Evolutionary conservation across 306 rosid genomes (phyloP).

Genomic region (Prunus campanulata): DNA sequence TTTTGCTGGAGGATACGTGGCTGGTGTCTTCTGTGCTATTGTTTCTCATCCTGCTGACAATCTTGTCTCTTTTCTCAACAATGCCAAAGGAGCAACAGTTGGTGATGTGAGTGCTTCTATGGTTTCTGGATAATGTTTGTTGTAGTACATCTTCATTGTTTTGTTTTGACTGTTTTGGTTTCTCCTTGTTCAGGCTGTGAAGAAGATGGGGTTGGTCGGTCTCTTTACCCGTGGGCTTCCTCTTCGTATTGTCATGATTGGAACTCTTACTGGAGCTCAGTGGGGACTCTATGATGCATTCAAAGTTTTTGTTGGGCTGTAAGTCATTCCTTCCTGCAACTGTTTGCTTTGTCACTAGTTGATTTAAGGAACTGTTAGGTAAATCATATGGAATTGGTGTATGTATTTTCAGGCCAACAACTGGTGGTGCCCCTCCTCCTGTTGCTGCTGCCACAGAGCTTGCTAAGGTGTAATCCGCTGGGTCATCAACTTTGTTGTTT

Average conservation of each 20-base stretch:
- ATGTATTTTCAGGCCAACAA: slow-evolving; percentile 72
- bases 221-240: slow-evolving; percentile 95
- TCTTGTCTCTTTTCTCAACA: slow-evolving; percentile 94
- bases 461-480: slow-evolving; percentile 26
- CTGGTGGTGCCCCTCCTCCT: slow-evolving; percentile 78
- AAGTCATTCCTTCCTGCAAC: slow-evolving; percentile 36
- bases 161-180: slow-evolving; percentile 10
- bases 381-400: slow-evolving; percentile 9
- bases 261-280: slow-evolving; percentile 97
- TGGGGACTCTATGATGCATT: slow-evolving; percentile 97
- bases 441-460: slow-evolving; percentile 37
- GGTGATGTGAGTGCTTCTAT: slow-evolving; percentile 75
- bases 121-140: background rate
- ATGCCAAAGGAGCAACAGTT: slow-evolving; percentile 93
- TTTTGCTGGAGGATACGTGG: slow-evolving; percentile 91
- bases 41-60: slow-evolving; percentile 99
- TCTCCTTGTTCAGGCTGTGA: slow-evolving; percentile 64
- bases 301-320: slow-evolving; percentile 93
- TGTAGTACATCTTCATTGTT: background rate
- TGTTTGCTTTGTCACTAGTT: background rate
- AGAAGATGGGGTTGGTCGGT: slow-evolving; percentile 75
- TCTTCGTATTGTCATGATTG: slow-evolving; percentile 94
- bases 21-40: slow-evolving; percentile 92
- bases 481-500: slow-evolving; percentile 22
- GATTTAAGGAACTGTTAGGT: background rate